Conservation (phyloP, 805 yeast species). For the Peterozyma xylosa region DNA sequence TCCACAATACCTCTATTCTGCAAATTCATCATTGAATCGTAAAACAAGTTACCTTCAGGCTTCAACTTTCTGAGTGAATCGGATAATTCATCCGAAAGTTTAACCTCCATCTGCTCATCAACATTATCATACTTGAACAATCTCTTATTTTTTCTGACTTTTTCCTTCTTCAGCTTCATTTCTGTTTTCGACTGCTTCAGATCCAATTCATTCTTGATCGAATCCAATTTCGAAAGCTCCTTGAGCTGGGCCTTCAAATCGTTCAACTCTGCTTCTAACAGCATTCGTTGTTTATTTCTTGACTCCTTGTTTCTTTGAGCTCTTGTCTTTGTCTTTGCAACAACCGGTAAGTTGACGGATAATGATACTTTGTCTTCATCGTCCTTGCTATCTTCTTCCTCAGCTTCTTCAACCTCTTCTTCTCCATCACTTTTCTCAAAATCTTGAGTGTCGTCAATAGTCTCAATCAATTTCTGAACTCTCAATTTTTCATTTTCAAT, state of each 20-base stretch:
- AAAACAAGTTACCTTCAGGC: conserved; percentile 84
- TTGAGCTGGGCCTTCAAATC: conserved; percentile 51
- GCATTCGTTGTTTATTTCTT: conserved; percentile 50
- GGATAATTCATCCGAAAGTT: conserved; percentile 80
- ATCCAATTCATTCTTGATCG: conserved; percentile 39
- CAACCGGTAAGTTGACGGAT: conserved; percentile 68
- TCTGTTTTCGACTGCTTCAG: conserved; percentile 5
- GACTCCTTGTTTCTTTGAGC: conserved; percentile 67
- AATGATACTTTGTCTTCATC: conserved; percentile 32
- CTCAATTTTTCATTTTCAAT: conserved; percentile 57
- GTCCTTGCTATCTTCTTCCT: conserved; percentile 23
- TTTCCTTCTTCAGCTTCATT: conserved; percentile 9
- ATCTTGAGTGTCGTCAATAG: conserved; percentile 53
- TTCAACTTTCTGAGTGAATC: conserved; percentile 77
- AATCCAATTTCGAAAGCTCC: conserved; percentile 47
- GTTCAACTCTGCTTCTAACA: conserved; percentile 46
- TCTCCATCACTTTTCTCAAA: conserved; percentile 29
- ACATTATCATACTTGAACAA: conserved; percentile 35
- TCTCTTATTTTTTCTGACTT: conserved; percentile 25
- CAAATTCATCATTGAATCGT: conserved; percentile 72
- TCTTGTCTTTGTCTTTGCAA: conserved; percentile 65
- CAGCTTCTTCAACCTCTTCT: conserved; percentile 30
- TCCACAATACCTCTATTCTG: conserved; percentile 87
- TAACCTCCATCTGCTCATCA: conserved; percentile 56
- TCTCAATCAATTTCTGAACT: conserved; percentile 58